Evolutionary conservation across 75 land plant genomes (phyloP), one percentile per base, ranked within the genome.

Genomic region (Picea sitchensis): DNA sequence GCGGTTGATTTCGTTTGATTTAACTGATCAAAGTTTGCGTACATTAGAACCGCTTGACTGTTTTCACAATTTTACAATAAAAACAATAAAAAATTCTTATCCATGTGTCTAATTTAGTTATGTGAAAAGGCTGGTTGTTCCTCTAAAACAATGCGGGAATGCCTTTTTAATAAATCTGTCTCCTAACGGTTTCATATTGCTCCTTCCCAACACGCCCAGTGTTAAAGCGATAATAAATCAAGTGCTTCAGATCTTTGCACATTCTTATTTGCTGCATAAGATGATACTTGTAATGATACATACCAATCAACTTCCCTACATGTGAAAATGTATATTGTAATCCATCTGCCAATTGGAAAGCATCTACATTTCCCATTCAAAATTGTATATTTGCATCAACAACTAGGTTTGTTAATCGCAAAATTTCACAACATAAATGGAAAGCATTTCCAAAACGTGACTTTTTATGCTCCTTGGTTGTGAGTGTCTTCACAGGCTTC

Each of bases 291-390:
- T 97, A 97, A 58, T 98, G 87, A 82, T 97, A 97, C 99, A 97
- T 97, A 59, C 99, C 99, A 80, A 98, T 97, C 65, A 97, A 79
- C 84, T 97, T 95, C 47, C 99, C 99, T 86, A 97, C 99, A 90
- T 97, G 99, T 21, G 98, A 94, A 74, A 97, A 97, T 30, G 88
- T 97, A 78, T 97, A 97, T 81, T 97, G 98, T 78, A 97, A 78
- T 30, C 99, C 99, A 92, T 97, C 98, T 75, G 98, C 99, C 82
- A 97, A 89, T 76, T 97, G 99, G 73, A 92, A 97, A 32, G 98
- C 98, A 82, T 97, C 99, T 1, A 97, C 98, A 88, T 97, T 97
- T 21, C 99, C 99, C 80, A 97, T 76, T 3, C 95, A 93, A 77
- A 95, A 94, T 86, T 97, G 98, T 58, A 94, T 87, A 74, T 97